Base-by-base conservation (phyloP, 495 filamentous ascomycete species). In the Xylaria acuta region DNA sequence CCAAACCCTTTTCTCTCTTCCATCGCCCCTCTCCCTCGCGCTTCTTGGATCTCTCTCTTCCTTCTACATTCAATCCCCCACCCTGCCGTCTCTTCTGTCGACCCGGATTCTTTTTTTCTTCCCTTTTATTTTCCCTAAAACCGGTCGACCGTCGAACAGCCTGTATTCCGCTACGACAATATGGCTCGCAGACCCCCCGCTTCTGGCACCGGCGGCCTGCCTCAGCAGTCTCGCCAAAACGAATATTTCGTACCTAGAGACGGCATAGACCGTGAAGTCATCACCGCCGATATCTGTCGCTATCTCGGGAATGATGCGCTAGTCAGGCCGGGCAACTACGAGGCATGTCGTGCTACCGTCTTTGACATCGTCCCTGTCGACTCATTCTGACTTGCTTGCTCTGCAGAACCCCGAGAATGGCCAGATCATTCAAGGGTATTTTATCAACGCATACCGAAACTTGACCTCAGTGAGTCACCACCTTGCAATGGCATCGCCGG, bases 281-380 rank as follows among this genome's bases (percentile, higher is more conserved):
- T 97, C 82, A 93, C 94, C 78, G 92, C 94, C 79, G 94, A 97
- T 84, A 95, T 97, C 72, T 97, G 94, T 86, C 92, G 94, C 80
- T 97, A 96, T 79, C 89, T 97, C 71, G 94, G 94, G 75, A 93
- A 93, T 78, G 94, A 97, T 87, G 94, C 94, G 41, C 88, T 94
- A 75, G 94, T 96, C 75, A 90, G 92, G 80, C 94, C 94, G 71
- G 93, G 93, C 80, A 88, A 84, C 72, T 93, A 94, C 82, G 88
- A 93, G 89, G 93, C 94, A 84, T 82, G 45, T 76, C 63, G 20
- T 51, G 41, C 66, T 49, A 53, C 60, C 67, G 41, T 71, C 60
- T 58, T 47, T 54, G 12, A 54, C 30, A 34, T 71, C 47, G 41
- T 22, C 63, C 62, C 30, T 27, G 27, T 65, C 22, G 9, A 54